Evolutionary conservation across 352 stramenopile genomes (phyloP).

Genomic region (Phytopythium chamaehyphon): DNA sequence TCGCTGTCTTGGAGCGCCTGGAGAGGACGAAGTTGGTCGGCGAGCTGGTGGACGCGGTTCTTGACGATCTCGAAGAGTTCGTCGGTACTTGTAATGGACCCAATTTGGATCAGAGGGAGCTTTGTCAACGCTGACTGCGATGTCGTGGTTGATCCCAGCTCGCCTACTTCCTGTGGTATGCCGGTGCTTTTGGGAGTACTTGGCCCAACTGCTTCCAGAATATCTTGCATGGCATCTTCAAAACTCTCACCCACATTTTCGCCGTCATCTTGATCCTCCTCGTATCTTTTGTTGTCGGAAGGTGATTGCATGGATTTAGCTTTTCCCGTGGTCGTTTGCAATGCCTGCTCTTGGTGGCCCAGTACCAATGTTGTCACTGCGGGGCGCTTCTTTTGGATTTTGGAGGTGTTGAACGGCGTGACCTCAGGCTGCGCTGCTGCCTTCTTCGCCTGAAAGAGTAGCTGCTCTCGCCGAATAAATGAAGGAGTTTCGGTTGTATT

Average conservation of each 20-base stretch:
- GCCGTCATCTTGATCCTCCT: not conserved
- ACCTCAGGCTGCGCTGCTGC: not conserved
- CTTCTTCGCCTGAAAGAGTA: constrained; percentile 31
- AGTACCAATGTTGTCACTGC: not conserved
- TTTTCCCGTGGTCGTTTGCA: not conserved
- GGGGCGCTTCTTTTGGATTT: constrained; percentile 1
- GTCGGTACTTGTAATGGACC: constrained; percentile 40
- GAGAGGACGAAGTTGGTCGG: constrained; percentile 16
- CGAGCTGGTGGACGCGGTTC: constrained; percentile 31
- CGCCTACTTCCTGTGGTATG: not conserved
- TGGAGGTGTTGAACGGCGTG: not conserved
- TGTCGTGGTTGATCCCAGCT: not conserved
- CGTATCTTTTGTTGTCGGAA: not conserved
- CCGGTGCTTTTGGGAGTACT: not conserved
- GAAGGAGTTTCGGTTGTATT: constrained; percentile 17
- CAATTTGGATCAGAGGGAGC: constrained; percentile 34
- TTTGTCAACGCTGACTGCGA: not conserved
- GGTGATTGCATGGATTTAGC: not conserved
- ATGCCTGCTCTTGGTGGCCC: not conserved
- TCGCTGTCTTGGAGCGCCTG: constrained; percentile 18
- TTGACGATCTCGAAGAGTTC: constrained; percentile 50
- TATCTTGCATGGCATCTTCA: constrained; percentile 19
- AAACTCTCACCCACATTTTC: constrained; percentile 12
- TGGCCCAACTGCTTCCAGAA: constrained; percentile 10
- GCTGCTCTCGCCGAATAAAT: constrained; percentile 36